Percentiles rank a stretch among this genome's conserved stretches.
phyloP scores from a whole-genome alignment of 371 early-diverging fungal genomes.

The Lichtheimia hyalospora region DNA sequence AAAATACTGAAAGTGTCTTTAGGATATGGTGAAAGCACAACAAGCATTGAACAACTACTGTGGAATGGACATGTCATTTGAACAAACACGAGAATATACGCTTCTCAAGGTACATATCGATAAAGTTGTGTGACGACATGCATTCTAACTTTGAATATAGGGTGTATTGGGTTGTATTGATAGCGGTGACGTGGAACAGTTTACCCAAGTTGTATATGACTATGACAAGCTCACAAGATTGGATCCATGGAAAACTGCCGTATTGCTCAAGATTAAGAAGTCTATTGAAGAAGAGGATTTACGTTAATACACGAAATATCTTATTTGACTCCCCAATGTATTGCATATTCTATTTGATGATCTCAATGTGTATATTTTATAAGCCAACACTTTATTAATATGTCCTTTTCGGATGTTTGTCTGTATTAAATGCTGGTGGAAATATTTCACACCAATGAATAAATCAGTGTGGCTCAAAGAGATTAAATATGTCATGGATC shows the following conservation, averaged over 20 bases:
- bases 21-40: slow-evolving; percentile 38
- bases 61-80: slow-evolving; percentile 83
- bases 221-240: slow-evolving; percentile 89
- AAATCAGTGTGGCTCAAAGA: too few relatives aligned
- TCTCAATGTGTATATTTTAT: too few relatives aligned
- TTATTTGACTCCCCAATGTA: too few relatives aligned
- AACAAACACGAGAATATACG: slow-evolving; percentile 79
- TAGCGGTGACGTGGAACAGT: slow-evolving; percentile 78
- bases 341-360: too few relatives aligned
- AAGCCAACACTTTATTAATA: too few relatives aligned
- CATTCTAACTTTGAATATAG: slow-evolving; percentile 23
- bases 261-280: slow-evolving; percentile 85
- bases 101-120: slow-evolving; percentile 62
- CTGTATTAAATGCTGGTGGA: too few relatives aligned
- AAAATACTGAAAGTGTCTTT: not conserved
- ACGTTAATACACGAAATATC: slow-evolving; percentile 16
- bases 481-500: too few relatives aligned
- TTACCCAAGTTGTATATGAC: slow-evolving; percentile 77
- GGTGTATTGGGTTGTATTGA: slow-evolving; percentile 76
- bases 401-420: too few relatives aligned
- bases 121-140: not conserved
- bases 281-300: slow-evolving; percentile 37
- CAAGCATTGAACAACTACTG: slow-evolving; percentile 46
- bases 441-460: too few relatives aligned
- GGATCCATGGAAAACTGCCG: slow-evolving; percentile 95